A percentile compares a stretch with the other conserved stretches of the same genome.
phyloP scores from a whole-genome alignment of 352 stramenopile species.

The Globisporangium nodosum region DNA sequence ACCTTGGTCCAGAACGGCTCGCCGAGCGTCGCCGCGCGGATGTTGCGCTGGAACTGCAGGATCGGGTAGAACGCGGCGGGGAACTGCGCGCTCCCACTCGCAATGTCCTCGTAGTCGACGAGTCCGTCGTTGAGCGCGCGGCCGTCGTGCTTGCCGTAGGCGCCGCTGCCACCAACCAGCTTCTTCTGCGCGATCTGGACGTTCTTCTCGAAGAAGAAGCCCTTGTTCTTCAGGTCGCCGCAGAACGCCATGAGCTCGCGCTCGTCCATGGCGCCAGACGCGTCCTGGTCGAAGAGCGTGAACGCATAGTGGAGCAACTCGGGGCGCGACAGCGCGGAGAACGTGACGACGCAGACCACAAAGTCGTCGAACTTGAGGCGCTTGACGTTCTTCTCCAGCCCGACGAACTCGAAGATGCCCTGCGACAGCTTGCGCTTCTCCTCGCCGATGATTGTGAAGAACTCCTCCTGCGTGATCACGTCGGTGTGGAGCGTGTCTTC shows the following conservation, averaged over 20 bases:
- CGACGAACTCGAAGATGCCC: slow-evolving; percentile 44
- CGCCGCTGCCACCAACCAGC: slow-evolving; percentile 17
- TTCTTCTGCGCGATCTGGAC: slow-evolving; percentile 53
- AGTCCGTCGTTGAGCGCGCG: slow-evolving; percentile 22
- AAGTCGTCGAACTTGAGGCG: slow-evolving; percentile 59
- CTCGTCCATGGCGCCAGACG: slow-evolving; percentile 57
- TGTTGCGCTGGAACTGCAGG: slow-evolving; percentile 57
- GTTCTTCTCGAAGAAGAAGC: slow-evolving; percentile 60
- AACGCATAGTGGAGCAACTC: slow-evolving; percentile 68
- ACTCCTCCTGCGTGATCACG: slow-evolving; percentile 56
- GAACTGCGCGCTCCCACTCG: slow-evolving; percentile 48
- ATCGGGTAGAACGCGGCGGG: slow-evolving; percentile 65
- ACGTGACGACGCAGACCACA: slow-evolving; percentile 44
- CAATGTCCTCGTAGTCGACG: slow-evolving; percentile 50
- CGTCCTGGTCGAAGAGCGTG: slow-evolving; percentile 56
- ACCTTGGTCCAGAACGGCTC: slow-evolving; percentile 43
- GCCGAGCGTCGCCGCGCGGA: slow-evolving; percentile 36
- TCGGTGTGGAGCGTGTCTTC: slow-evolving; percentile 42
- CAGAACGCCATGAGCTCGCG: slow-evolving; percentile 50
- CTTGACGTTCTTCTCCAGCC: slow-evolving; percentile 20
- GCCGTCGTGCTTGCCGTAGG: slow-evolving; percentile 14
- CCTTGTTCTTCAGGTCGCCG: slow-evolving; percentile 41
- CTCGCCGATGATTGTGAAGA: slow-evolving; percentile 47
- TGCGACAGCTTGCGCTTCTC: slow-evolving; percentile 50
- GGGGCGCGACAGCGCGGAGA: slow-evolving; percentile 37